phyloP scores from a whole-genome alignment of 2,329 filamentous ascomycete species.

The Pseudopyrenochaeta lycopersici region DNA sequence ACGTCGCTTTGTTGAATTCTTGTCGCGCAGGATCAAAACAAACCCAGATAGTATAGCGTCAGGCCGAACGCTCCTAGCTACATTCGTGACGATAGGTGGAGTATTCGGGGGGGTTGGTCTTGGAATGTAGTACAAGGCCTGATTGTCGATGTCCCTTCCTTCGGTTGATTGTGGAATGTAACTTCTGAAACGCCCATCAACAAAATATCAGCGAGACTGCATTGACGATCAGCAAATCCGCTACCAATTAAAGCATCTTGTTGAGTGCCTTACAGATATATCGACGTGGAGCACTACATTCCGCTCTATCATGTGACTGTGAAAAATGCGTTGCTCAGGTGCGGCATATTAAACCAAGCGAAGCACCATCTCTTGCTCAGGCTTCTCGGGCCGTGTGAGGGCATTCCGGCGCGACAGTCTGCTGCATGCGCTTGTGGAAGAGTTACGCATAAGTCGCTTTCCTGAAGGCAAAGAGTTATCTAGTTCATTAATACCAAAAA shows the following conservation, averaged over 20 bases:
- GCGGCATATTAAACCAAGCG: neutral
- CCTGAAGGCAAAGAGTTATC: too few species aligned
- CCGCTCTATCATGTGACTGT: neutral
- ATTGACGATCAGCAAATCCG: neutral
- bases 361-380: neutral
- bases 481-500: too few species aligned
- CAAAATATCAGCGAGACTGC: neutral
- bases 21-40: constrained; percentile 27
- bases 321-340: neutral
- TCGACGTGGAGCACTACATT: neutral
- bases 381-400: neutral
- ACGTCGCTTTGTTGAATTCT: constrained; percentile 27
- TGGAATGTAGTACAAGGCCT: constrained; percentile 15
- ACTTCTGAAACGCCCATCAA: neutral
- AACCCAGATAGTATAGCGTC: constrained; percentile 3
- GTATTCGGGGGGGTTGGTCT: neutral
- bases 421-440: constrained; percentile 48
- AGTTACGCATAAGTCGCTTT: constrained; percentile 65
- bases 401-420: constrained; percentile 15
- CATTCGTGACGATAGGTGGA: neutral
- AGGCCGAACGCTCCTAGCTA: neutral
- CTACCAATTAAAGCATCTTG: neutral
- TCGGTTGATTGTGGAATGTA: neutral
- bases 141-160: neutral
- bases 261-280: neutral